These are phyloP conservation scores for Neoboletus magnificus DNA, from an alignment of 768 basidiomycete species.

Conservation along the genomic window DNA sequence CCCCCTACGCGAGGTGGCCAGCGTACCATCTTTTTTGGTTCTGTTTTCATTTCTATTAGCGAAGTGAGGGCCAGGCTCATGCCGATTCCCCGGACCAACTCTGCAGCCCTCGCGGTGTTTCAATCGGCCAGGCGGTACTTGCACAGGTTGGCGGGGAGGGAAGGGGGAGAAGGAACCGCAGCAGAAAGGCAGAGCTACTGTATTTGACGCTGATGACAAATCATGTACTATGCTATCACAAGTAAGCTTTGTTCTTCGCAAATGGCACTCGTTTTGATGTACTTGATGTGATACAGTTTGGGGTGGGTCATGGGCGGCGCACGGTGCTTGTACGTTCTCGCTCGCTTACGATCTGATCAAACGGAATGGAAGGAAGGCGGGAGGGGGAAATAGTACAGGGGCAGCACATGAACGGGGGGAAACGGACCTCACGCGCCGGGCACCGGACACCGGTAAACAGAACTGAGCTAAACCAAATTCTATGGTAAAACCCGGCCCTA, in stretches of 20 bases:
- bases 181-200: background rate
- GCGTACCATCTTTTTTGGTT: background rate
- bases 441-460: background rate
- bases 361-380: background rate
- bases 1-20: background rate
- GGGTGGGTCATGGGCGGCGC: background rate
- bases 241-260: background rate
- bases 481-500: background rate
- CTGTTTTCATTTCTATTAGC: constrained; percentile 3
- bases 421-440: background rate
- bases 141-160: background rate
- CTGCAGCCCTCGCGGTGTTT: background rate
- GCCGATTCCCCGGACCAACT: background rate
- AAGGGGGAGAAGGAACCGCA: background rate
- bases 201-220: constrained; percentile 1
- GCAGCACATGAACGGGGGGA: background rate
- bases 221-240: background rate
- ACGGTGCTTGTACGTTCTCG: background rate
- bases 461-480: background rate
- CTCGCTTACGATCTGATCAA: background rate
- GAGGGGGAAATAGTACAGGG: background rate
- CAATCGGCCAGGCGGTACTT: background rate
- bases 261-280: background rate
- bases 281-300: background rate
- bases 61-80: constrained; percentile 20